Evolutionary conservation across 345 rosid genomes (phyloP).

Genomic region (Pistacia atlantica): DNA sequence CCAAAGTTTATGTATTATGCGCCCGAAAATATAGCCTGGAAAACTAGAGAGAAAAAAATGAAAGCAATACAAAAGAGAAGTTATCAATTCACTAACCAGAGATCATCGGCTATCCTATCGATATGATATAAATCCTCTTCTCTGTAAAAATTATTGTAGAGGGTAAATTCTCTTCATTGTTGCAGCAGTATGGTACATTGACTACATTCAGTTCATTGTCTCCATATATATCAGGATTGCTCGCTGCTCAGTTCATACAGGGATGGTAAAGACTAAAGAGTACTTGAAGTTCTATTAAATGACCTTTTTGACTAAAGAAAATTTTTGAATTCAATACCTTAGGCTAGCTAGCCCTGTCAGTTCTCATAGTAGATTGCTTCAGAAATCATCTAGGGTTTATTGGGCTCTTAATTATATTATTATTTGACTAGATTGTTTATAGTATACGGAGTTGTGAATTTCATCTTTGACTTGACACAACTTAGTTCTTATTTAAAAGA

Average conservation of each 20-base stretch:
- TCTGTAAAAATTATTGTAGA: not conserved
- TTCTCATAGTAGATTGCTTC: not conserved
- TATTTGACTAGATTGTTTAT: not conserved
- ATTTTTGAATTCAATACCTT: not conserved
- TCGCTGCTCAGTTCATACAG: not conserved
- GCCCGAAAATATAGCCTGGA: too few species aligned
- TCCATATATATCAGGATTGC: too few species aligned
- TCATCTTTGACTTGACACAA: constrained; percentile 19
- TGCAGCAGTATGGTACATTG: not conserved
- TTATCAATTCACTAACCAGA: too few species aligned
- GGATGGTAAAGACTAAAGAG: too few species aligned
- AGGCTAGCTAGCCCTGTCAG: not conserved
- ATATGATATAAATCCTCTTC: too few species aligned
- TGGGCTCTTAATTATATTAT: not conserved
- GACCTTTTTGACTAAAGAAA: not conserved
- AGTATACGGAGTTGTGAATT: not conserved
- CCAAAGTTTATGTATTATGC: too few species aligned
- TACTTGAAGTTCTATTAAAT: not conserved
- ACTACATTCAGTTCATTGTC: not conserved
- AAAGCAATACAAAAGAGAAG: not conserved
- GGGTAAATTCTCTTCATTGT: not conserved
- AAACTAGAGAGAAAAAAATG: not conserved
- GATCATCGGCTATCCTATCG: too few species aligned
- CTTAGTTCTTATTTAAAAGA: not conserved
- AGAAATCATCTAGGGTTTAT: not conserved